phyloP scores from a whole-genome alignment of 345 rosid species.

The Pistacia integerrima region DNA sequence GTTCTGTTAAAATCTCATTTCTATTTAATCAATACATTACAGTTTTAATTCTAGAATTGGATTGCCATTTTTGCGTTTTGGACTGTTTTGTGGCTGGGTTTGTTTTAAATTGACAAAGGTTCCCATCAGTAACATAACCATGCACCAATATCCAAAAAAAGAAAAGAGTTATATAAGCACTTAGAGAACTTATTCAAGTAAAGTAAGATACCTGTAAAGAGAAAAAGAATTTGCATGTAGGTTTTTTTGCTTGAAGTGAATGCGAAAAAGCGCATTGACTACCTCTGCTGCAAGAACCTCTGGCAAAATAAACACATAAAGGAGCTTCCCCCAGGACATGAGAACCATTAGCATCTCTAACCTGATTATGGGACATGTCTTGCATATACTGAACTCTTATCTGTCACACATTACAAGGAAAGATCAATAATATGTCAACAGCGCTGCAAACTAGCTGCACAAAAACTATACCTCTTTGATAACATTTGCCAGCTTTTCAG shows the following conservation, averaged over 20 bases:
- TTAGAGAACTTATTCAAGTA: slow-evolving; percentile 5
- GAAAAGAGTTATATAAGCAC: background rate
- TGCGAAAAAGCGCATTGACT: slow-evolving; percentile 73
- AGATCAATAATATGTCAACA: slow-evolving; percentile 20
- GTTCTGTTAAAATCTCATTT: too few relatives aligned
- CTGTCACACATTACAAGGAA: slow-evolving; percentile 38
- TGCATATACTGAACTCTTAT: slow-evolving; percentile 50
- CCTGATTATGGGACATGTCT: slow-evolving; percentile 24
- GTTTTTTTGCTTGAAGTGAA: slow-evolving; percentile 57
- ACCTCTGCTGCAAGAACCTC: slow-evolving; percentile 82
- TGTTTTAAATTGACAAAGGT: too few relatives aligned
- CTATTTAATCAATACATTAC: too few relatives aligned
- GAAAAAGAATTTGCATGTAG: slow-evolving; percentile 69
- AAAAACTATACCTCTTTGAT: slow-evolving; percentile 65
- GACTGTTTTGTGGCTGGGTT: too few relatives aligned
- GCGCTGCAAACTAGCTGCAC: slow-evolving; percentile 2
- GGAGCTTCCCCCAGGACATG: slow-evolving; percentile 33
- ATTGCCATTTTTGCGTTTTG: too few relatives aligned
- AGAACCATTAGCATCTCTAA: slow-evolving; percentile 25
- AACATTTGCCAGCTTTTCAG: slow-evolving; percentile 42
- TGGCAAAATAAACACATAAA: slow-evolving; percentile 62
- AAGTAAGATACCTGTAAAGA: slow-evolving; percentile 60
- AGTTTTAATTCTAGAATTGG: too few relatives aligned
- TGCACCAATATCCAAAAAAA: background rate
- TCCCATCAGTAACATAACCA: background rate